Conservation (phyloP, 208 protist genomes). For the Trypanosoma theileri region DNA sequence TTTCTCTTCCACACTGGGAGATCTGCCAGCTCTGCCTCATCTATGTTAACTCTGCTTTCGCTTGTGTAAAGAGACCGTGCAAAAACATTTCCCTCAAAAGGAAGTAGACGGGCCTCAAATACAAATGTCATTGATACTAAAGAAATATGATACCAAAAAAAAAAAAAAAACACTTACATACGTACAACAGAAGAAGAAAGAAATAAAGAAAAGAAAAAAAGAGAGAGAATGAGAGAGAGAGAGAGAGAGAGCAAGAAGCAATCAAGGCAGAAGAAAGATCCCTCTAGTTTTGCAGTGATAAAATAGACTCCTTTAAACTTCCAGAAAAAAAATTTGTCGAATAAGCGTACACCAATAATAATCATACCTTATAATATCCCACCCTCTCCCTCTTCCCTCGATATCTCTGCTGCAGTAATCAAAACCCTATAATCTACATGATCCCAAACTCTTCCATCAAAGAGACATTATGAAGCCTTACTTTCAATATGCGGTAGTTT, state of each 20-base stretch:
- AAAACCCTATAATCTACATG: too few relatives aligned
- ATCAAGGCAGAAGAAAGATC: not conserved
- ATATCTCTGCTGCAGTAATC: too few relatives aligned
- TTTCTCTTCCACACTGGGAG: slow-evolving; percentile 64
- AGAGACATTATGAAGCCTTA: too few relatives aligned
- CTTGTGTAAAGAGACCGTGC: not conserved
- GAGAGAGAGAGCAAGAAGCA: not conserved
- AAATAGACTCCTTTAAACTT: too few relatives aligned
- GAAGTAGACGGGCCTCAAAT: slow-evolving; percentile 66
- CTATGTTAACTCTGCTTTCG: not conserved
- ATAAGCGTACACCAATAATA: too few relatives aligned
- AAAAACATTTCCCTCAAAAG: slow-evolving; percentile 33
- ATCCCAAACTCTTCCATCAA: too few relatives aligned
- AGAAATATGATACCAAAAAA: slow-evolving; percentile 6
- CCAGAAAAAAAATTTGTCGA: too few relatives aligned
- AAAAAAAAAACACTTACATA: not conserved
- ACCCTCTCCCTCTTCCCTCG: too few relatives aligned
- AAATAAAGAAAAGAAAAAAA: not conserved
- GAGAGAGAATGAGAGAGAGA: not conserved
- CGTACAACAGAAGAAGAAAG: too few relatives aligned
- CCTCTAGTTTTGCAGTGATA: too few relatives aligned
- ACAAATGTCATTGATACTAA: slow-evolving; percentile 65
- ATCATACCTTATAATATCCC: too few relatives aligned
- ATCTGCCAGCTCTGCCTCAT: slow-evolving; percentile 6
- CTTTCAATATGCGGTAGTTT: too few relatives aligned